These are phyloP conservation scores for Rosa hybrid DNA, from an alignment of 331 rosid genomes.

Conservation along the genomic window DNA sequence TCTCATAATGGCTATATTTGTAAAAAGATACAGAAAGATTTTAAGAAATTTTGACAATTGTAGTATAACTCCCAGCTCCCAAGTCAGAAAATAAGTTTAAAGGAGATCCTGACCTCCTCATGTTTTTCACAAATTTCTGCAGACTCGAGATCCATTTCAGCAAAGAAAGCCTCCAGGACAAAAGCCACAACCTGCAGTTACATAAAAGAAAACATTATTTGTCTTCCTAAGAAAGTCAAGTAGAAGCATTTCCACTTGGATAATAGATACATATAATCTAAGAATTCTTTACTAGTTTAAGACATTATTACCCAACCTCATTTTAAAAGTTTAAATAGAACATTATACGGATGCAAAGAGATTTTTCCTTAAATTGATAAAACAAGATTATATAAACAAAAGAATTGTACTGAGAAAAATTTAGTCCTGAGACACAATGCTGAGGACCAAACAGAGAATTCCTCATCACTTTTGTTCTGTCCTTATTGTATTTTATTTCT, in stretches of 20 bases:
- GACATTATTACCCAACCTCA: neutral
- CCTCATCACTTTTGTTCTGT: neutral
- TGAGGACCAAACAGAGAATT: neutral
- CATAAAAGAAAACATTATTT: neutral
- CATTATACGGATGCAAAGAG: neutral
- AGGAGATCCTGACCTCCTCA: conserved; percentile 56
- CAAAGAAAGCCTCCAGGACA: conserved; percentile 99
- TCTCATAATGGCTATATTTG: neutral
- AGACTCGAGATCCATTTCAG: conserved; percentile 86
- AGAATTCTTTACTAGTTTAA: neutral
- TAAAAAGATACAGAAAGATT: neutral
- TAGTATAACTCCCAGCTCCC: conserved; percentile 17
- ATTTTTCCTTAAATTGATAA: too few species aligned
- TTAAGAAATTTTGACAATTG: neutral
- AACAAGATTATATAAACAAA: neutral
- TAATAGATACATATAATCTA: neutral
- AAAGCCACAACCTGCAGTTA: conserved; percentile 81
- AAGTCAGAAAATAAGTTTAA: conserved; percentile 22
- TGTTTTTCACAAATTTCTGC: conserved; percentile 49
- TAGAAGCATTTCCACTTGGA: neutral
- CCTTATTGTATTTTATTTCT: neutral
- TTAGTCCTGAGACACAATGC: neutral
- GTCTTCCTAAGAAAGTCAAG: neutral
- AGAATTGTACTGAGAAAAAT: neutral
- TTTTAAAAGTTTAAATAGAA: neutral